A percentile compares a stretch with the other conserved stretches of the same genome.
phyloP scores from a whole-genome alignment of 2,329 filamentous ascomycete species.

The Pseudocercospora macadamiae region DNA sequence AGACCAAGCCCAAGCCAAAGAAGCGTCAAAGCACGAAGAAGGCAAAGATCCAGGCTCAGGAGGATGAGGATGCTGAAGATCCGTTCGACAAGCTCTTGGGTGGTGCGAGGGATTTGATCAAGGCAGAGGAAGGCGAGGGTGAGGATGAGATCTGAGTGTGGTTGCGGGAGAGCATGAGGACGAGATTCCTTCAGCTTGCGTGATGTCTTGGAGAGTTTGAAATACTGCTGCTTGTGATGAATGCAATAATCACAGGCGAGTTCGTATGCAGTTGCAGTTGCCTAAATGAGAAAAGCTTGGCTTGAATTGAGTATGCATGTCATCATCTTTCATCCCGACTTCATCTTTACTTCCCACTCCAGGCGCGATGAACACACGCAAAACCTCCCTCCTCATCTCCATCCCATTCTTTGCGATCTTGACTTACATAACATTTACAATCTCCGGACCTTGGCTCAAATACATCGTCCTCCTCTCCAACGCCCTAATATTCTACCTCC shows the following conservation, averaged over 20 bases:
- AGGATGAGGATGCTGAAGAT: conserved; percentile 1
- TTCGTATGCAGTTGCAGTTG: not conserved
- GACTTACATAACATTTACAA: not conserved
- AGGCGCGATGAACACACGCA: too few species aligned
- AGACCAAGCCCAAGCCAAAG: not conserved
- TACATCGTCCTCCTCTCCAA: not conserved
- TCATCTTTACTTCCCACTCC: too few species aligned
- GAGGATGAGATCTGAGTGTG: not conserved
- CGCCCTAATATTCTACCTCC: not conserved
- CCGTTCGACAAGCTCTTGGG: not conserved
- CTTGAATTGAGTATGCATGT: not conserved
- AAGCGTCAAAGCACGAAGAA: not conserved
- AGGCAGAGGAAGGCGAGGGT: conserved; percentile 2
- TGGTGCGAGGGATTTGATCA: conserved; percentile 4
- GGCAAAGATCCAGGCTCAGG: conserved; percentile 7
- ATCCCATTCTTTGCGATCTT: not conserved
- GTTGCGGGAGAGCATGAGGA: too few species aligned
- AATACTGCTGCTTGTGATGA: not conserved
- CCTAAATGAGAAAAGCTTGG: not conserved
- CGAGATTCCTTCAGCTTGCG: too few species aligned
- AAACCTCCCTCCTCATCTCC: too few species aligned
- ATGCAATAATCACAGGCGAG: not conserved
- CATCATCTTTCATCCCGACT: too few species aligned
- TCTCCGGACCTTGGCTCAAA: not conserved
- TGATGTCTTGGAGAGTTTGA: not conserved